phyloP scores from a whole-genome alignment of 73 alveolate species.

The Stentor roeselii region DNA sequence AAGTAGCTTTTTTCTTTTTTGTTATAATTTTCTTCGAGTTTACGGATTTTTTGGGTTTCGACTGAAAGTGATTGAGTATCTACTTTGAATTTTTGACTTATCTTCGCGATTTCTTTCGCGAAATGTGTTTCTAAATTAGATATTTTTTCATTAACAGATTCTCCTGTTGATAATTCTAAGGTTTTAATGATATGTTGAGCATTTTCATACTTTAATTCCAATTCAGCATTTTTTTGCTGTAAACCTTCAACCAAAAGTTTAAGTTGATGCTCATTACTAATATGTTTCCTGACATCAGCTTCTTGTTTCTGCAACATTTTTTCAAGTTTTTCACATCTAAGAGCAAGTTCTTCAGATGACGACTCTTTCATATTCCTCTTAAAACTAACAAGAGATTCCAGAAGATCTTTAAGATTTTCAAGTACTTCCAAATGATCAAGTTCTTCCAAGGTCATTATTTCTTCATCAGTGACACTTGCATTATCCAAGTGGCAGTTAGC shows the following conservation, averaged over 20 bases:
- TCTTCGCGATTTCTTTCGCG: not conserved
- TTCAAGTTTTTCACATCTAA: slow-evolving; percentile 22
- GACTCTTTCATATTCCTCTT: not conserved
- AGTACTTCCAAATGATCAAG: slow-evolving; percentile 7
- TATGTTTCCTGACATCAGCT: slow-evolving; percentile 82
- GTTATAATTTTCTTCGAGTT: not conserved
- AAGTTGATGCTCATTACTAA: slow-evolving; percentile 71
- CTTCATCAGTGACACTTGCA: slow-evolving; percentile 9
- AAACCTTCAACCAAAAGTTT: slow-evolving; percentile 76
- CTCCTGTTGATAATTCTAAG: not conserved
- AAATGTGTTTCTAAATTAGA: not conserved
- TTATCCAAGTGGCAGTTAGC: slow-evolving; percentile 15
- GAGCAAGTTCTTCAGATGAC: not conserved
- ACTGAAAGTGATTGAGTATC: not conserved
- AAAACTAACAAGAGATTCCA: not conserved
- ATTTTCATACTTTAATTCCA: slow-evolving; percentile 36
- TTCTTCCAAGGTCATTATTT: slow-evolving; percentile 4
- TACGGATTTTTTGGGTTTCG: not conserved
- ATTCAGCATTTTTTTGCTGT: slow-evolving; percentile 61
- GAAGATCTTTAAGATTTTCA: slow-evolving; percentile 7
- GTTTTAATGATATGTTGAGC: not conserved
- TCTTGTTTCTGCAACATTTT: slow-evolving; percentile 64
- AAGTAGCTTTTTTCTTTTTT: not conserved
- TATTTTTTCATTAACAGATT: not conserved
- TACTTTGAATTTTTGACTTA: not conserved